Base-by-base conservation (phyloP, 2,329 filamentous ascomycete genomes). In the Chaetomiaceae sp. region DNA sequence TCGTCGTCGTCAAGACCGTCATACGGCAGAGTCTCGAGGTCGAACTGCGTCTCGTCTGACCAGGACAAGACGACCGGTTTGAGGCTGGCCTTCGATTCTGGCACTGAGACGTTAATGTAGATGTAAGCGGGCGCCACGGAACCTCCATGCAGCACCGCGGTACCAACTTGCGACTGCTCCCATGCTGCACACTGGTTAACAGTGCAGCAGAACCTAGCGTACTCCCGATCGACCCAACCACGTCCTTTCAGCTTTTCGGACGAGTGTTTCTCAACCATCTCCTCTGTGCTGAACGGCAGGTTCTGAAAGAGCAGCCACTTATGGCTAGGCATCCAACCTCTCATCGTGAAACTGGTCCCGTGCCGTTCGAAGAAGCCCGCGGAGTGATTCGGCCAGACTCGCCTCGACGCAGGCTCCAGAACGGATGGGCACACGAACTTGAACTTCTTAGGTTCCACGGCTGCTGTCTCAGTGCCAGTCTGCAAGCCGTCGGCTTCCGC, bases 171-270 rank as follows among this genome's bases (percentile, higher is more conserved):
- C 3, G 69, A 69, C 41, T 68, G 58, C 53, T 80, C 76, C 66
- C 75, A 72, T 15, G 62, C 62, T 26, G 66, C 61, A 40, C 71
- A 73, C 8, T 64, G 65, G 24, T 67, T 63, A 32, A 74, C 55
- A 29, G 61, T 49, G 19, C 52, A 51, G 24, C 56, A 51, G 42
- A 69, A 68, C 15, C 49, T 50, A 12, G 55, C 59, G 37, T 55
- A 61, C 10, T 53, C 47, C 27, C 55, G 50, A 47, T 65, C 61
- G 6, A 50, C 44, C 58, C 58, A 62, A 15, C 46, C 49, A 8
- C 55, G 55, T 4, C 42, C 45, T 27, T 51, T 51, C 40, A 43
- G 48, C 14, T 48, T 51, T 15, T 48, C 53, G 6, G 53, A 52
- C 26, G 51, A 54, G 42, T 47, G 58, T 42, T 45, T 62, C 53